Evolutionary conservation across 1,284 basidiomycete genomes (phyloP).

Genomic region (Coniophora puteana): DNA sequence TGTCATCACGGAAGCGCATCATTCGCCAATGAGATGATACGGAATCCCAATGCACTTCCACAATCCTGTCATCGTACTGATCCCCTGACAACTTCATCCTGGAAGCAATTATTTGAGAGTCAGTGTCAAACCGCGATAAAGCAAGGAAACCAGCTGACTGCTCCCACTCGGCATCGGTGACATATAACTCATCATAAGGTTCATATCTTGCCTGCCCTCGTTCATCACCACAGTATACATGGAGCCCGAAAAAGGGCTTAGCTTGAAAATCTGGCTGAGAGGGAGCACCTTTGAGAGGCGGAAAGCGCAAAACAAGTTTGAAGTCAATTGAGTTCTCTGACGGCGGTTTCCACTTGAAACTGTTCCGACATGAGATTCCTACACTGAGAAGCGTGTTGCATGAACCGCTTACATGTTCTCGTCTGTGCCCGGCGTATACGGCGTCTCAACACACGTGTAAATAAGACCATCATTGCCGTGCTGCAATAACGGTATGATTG

Average conservation of each 20-base stretch:
- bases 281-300: conserved; percentile 54
- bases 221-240: conserved; percentile 76
- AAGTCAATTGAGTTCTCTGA: conserved; percentile 99
- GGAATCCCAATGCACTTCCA: conserved; percentile 91
- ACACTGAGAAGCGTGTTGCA: conserved; percentile 1
- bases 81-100: conserved; percentile 85
- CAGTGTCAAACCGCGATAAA: conserved; percentile 2
- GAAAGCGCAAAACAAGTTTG: conserved; percentile 90
- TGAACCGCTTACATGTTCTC: conserved; percentile 71
- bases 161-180: conserved; percentile 94
- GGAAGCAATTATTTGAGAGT: conserved; percentile 6
- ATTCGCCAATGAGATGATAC: conserved; percentile 71
- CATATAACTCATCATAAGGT: conserved; percentile 83
- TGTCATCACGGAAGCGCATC: conserved; percentile 92
- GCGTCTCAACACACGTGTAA: conserved; percentile 88
- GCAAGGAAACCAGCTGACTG: conserved; percentile 56
- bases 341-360: conserved; percentile 98
- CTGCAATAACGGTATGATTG: conserved; percentile 84
- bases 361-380: conserved; percentile 28
- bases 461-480: conserved; percentile 97
- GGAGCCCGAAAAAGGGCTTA: conserved; percentile 85
- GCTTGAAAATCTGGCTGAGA: conserved; percentile 73
- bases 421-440: conserved; percentile 90
- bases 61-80: conserved; percentile 90
- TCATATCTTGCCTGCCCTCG: conserved; percentile 63